A percentile compares a stretch with the other conserved stretches of the same genome.
Conservation (phyloP, 2,329 filamentous ascomycete species). For the Cladosporium sphaerospermum region DNA sequence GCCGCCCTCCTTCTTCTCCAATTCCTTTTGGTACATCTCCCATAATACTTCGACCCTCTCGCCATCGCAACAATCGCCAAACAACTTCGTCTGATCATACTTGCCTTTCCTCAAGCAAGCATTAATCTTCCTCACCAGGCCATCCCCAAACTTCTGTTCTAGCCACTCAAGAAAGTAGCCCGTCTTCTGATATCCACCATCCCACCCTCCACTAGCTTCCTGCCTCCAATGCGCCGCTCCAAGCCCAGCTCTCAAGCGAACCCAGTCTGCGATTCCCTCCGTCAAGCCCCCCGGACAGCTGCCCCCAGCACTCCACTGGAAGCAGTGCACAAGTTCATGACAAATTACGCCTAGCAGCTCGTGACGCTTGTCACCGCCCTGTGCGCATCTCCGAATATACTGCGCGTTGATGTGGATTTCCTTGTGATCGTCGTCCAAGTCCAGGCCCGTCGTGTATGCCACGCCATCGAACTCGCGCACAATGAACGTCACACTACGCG, state of each 20-base stretch:
- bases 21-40: conserved; percentile 58
- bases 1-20: conserved; percentile 29
- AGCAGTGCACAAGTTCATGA: conserved; percentile 94
- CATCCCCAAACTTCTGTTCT: conserved; percentile 55
- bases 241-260: conserved; percentile 66
- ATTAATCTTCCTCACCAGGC: conserved; percentile 54
- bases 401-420: conserved; percentile 81
- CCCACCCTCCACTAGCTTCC: conserved; percentile 60
- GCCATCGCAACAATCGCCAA: conserved; percentile 38
- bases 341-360: conserved; percentile 77
- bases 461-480: conserved; percentile 75
- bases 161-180: conserved; percentile 87
- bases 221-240: conserved; percentile 77
- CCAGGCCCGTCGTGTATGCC: conserved; percentile 77
- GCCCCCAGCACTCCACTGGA: conserved; percentile 65
- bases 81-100: conserved; percentile 53
- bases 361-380: conserved; percentile 39
- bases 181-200: conserved; percentile 82
- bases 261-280: conserved; percentile 91
- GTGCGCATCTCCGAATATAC: conserved; percentile 53
- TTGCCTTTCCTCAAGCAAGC: conserved; percentile 56
- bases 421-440: conserved; percentile 80
- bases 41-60: conserved; percentile 64
- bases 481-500: conserved; percentile 78
- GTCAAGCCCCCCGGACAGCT: conserved; percentile 64